These are phyloP conservation scores for Suillus tomentosus DNA, from an alignment of 768 basidiomycete species.

Conservation along the genomic window DNA sequence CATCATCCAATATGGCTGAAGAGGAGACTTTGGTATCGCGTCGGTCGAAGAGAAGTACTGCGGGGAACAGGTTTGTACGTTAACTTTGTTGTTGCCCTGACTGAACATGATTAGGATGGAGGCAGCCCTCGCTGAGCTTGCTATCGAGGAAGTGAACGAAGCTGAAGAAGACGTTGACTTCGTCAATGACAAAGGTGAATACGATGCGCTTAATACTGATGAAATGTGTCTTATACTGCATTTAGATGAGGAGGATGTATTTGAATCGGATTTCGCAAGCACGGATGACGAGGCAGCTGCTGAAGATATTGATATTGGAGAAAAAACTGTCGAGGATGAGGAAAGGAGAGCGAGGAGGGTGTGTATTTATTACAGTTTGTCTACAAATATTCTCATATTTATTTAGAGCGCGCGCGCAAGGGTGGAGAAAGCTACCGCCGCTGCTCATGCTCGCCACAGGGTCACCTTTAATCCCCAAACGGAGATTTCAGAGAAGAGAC, in stretches of 20 bases:
- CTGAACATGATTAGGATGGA: slow-evolving; percentile 58
- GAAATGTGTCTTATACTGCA: neutral
- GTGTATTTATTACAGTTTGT: neutral
- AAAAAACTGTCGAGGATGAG: slow-evolving; percentile 60
- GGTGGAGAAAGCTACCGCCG: slow-evolving; percentile 63
- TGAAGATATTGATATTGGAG: slow-evolving; percentile 56
- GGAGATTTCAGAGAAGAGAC: slow-evolving; percentile 32
- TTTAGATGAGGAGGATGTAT: slow-evolving; percentile 78
- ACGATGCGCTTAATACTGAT: neutral
- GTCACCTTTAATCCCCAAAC: slow-evolving; percentile 67
- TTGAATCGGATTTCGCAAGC: slow-evolving; percentile 83
- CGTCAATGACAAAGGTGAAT: slow-evolving; percentile 58
- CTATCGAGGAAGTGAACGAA: slow-evolving; percentile 52
- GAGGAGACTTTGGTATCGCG: slow-evolving; percentile 34
- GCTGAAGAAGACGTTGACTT: slow-evolving; percentile 78
- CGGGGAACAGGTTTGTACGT: slow-evolving; percentile 66
- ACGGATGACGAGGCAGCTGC: slow-evolving; percentile 69
- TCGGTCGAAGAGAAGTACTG: slow-evolving; percentile 69
- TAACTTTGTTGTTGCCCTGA: neutral
- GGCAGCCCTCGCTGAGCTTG: slow-evolving; percentile 64
- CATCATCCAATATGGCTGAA: slow-evolving; percentile 9
- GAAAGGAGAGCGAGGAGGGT: slow-evolving; percentile 47
- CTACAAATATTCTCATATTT: neutral
- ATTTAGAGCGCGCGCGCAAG: slow-evolving; percentile 54
- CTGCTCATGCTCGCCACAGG: slow-evolving; percentile 65